Evolutionary conservation across 192 early-diverging fungal species (phyloP), one percentile per base, ranked within the genome.

Genomic region (Rhizoclosmatium globosum): DNA sequence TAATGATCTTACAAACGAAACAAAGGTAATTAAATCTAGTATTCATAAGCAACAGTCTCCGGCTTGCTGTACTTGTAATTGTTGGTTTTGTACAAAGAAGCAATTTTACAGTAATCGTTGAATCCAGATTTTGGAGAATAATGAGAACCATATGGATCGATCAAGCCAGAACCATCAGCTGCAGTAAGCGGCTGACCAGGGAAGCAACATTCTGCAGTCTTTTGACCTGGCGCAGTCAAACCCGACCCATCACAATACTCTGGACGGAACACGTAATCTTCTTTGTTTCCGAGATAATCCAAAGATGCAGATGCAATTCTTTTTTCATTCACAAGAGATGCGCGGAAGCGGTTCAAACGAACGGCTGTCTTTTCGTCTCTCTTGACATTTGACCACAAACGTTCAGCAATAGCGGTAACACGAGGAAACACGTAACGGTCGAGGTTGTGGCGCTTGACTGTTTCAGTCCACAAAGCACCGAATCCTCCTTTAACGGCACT

Each of bases 401-500:
- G 48, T 44, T 82, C 31, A 31, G 31, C 31, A 31, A 31, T 31
- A 31, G 31, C 31, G 31, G 31, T 0, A 31, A 31, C 0, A 31
- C 31, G 31, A 31, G 31, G 31, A 31, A 31, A 31, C 31, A 31
- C 31, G 31, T 31, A 31, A 31, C 68, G 68, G 45, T 69, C 68
- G 17, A 69, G 17, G 41, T 69, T 69, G 45, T 69, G 31, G 13
- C 68, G 17, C 45, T 69, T 69, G 46, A 69, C 46, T 45, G 68
- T 69, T 47, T 69, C 68, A 17, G 42, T 45, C 68, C 68, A 69
- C 6, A 69, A 31, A 17, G 56, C 56, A 21, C 64, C 81, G 64
- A 72, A 67, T 1, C 78, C 81, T 58, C 81, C 81, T 59, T 59
- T n/a, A 31, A 81, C 42, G 4, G 81, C 78, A 38, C 45, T 17